These are phyloP conservation scores for Cladosporium sp. DNA, from an alignment of 2,329 filamentous ascomycete species.

Conservation along the genomic window DNA sequence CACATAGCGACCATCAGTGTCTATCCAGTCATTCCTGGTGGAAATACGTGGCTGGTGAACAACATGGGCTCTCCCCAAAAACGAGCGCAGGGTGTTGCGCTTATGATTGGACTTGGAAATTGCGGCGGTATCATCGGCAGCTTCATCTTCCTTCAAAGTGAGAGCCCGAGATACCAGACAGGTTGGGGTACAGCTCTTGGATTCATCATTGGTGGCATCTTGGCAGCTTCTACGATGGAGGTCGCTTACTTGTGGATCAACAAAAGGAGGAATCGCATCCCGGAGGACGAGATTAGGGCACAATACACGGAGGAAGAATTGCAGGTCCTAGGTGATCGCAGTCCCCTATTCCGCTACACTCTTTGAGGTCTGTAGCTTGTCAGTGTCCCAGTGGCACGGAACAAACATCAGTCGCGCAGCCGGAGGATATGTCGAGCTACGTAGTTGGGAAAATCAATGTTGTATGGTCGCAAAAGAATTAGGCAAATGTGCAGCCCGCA, in stretches of 20 bases:
- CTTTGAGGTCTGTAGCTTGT: background rate
- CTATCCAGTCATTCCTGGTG: slow-evolving; percentile 27
- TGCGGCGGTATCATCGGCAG: slow-evolving; percentile 38
- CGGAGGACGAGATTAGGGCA: slow-evolving; percentile 29
- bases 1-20: slow-evolving; percentile 26
- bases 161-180: slow-evolving; percentile 44
- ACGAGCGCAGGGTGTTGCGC: slow-evolving; percentile 36
- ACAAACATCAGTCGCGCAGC: background rate
- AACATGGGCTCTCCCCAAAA: slow-evolving; percentile 31
- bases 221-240: slow-evolving; percentile 19
- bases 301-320: slow-evolving; percentile 35
- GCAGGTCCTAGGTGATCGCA: slow-evolving; percentile 35
- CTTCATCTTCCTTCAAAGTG: slow-evolving; percentile 34
- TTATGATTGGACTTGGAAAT: slow-evolving; percentile 37
- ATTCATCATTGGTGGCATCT: slow-evolving; percentile 20
- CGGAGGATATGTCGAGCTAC: too few relatives aligned
- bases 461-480: too few relatives aligned
- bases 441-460: background rate
- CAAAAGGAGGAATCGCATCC: slow-evolving; percentile 29
- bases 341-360: slow-evolving; percentile 36
- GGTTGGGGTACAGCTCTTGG: slow-evolving; percentile 37
- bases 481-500: too few relatives aligned
- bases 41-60: slow-evolving; percentile 29
- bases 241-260: slow-evolving; percentile 28
- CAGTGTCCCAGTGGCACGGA: background rate